Evolutionary conservation across 2,329 filamentous ascomycete species (phyloP).

Genomic region (Tetracladium maxilliforme): DNA sequence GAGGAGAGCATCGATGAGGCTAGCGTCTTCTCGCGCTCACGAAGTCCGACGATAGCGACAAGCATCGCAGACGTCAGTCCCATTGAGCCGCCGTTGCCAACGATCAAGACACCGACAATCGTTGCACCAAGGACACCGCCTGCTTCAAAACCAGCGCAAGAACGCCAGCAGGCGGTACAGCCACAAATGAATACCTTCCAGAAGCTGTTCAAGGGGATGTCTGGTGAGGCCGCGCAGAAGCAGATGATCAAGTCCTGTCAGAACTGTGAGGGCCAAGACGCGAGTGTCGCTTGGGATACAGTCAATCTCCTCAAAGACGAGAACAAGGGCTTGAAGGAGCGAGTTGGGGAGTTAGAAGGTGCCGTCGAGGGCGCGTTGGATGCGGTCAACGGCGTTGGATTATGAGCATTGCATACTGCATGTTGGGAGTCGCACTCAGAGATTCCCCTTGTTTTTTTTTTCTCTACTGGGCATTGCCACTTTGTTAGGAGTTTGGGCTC

Average conservation of each 20-base stretch:
- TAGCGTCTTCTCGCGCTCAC: constrained; percentile 45
- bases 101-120: constrained; percentile 4
- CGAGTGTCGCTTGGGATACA: constrained; percentile 49
- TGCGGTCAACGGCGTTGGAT: constrained; percentile 37
- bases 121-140: constrained; percentile 6
- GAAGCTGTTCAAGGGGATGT: constrained; percentile 29
- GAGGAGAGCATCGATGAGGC: constrained; percentile 29
- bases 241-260: constrained; percentile 21
- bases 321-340: constrained; percentile 44
- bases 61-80: constrained; percentile 10
- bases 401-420: no score
- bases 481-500: no score
- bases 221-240: constrained; percentile 6
- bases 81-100: constrained; percentile 4
- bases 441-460: no score
- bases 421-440: no score
- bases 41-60: constrained; percentile 37
- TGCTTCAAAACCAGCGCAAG: constrained; percentile 13
- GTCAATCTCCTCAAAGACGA: constrained; percentile 46
- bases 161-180: constrained; percentile 12
- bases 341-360: constrained; percentile 41
- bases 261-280: constrained; percentile 43
- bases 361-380: constrained; percentile 47
- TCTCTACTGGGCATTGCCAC: no score
- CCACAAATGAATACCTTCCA: constrained; percentile 31